A percentile compares a stretch with the other conserved stretches of the same genome.
These are phyloP conservation scores for Apostasia ramifera DNA, from an alignment of 106 monocot genomes.

Conservation along the genomic window DNA sequence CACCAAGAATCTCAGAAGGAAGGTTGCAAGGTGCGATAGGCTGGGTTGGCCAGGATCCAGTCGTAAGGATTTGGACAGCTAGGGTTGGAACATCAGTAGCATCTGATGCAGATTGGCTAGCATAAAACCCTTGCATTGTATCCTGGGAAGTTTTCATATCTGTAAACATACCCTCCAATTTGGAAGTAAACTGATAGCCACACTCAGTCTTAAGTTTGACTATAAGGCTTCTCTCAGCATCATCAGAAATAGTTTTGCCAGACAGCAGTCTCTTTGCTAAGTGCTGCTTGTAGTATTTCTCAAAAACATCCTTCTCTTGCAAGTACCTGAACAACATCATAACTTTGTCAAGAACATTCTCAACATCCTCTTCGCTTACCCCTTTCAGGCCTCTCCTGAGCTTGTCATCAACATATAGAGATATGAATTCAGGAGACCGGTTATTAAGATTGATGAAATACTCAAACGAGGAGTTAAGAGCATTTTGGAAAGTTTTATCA, in stretches of 20 bases:
- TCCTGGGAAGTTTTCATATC: conserved; percentile 70
- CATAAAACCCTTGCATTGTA: conserved; percentile 61
- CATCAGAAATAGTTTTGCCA: conserved; percentile 66
- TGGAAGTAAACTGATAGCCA: conserved; percentile 72
- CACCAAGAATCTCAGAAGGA: conserved; percentile 66
- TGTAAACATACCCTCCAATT: conserved; percentile 73
- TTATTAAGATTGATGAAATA: conserved; percentile 90
- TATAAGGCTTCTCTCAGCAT: conserved; percentile 65
- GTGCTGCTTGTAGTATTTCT: conserved; percentile 76
- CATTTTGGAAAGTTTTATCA: conserved; percentile 95
- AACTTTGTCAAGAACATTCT: conserved; percentile 71
- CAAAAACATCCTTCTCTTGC: conserved; percentile 74
- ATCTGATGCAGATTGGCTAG: conserved; percentile 34
- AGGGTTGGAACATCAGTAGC: conserved; percentile 54
- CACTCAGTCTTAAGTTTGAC: conserved; percentile 96
- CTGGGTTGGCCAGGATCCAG: conserved; percentile 92
- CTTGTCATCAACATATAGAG: conserved; percentile 87
- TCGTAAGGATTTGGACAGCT: conserved; percentile 78
- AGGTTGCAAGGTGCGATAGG: conserved; percentile 63
- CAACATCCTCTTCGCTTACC: conserved; percentile 73
- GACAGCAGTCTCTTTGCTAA: conserved; percentile 66
- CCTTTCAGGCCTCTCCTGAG: conserved; percentile 79
- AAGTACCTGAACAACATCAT: conserved; percentile 93
- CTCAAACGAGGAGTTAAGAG: conserved; percentile 88
- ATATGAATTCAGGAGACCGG: conserved; percentile 90